Percentiles rank a stretch among this genome's conserved stretches.
Evolutionary conservation across 2,329 filamentous ascomycete genomes (phyloP).

Genomic region (Malbranchea zuffiana): DNA sequence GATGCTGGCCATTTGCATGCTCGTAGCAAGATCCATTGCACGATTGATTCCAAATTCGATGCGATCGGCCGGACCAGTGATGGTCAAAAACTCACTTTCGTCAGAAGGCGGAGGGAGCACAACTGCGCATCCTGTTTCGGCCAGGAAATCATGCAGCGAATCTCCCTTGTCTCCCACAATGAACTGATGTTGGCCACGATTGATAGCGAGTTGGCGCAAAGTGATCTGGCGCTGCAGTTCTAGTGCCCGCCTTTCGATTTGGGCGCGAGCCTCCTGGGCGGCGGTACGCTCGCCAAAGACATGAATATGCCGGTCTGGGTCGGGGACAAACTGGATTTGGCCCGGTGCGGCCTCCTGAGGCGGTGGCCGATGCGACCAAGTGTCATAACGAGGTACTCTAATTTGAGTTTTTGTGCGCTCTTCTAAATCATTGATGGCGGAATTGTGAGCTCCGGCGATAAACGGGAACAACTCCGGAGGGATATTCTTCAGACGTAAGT

Average conservation of each 20-base stretch:
- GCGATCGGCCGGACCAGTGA: conserved; percentile 67
- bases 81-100: conserved; percentile 60
- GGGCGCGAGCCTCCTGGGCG: conserved; percentile 66
- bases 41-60: conserved; percentile 67
- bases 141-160: conserved; percentile 74
- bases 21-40: conserved; percentile 77
- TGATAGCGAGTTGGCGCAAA: conserved; percentile 68
- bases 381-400: conserved; percentile 70
- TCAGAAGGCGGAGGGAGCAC: conserved; percentile 11
- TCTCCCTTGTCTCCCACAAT: conserved; percentile 77
- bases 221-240: conserved; percentile 66
- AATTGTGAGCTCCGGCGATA: conserved; percentile 69
- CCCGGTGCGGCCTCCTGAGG: conserved; percentile 52
- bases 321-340: conserved; percentile 59
- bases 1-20: conserved; percentile 73
- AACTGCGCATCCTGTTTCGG: conserved; percentile 13
- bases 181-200: conserved; percentile 84
- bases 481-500: conserved; percentile 68
- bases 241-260: conserved; percentile 68
- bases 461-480: conserved; percentile 93
- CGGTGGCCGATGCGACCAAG: conserved; percentile 57
- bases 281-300: conserved; percentile 76
- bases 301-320: conserved; percentile 66
- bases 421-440: conserved; percentile 56
- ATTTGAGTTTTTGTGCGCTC: conserved; percentile 65